Evolutionary conservation across 179 eudicot genomes (phyloP).

Genomic region (Vitellaria paradoxa): DNA sequence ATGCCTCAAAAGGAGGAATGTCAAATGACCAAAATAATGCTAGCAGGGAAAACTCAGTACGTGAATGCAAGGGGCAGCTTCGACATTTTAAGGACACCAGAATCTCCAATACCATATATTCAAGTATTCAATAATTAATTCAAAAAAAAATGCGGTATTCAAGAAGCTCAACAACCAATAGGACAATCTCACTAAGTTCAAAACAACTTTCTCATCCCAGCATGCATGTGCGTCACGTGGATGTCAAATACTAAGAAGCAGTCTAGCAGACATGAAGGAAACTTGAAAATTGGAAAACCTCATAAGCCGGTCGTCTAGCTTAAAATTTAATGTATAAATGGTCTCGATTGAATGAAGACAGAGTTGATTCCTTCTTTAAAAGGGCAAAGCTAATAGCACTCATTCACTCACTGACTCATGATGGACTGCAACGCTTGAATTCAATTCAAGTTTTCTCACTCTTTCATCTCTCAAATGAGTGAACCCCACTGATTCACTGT

Average conservation of each 20-base stretch:
- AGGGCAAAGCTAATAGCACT: neutral
- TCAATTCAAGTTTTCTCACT: conserved; percentile 6
- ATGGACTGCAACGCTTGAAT: neutral
- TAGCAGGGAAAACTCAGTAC: neutral
- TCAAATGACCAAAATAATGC: neutral
- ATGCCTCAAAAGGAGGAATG: neutral
- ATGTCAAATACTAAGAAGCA: neutral
- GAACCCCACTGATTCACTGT: neutral
- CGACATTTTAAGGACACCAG: neutral
- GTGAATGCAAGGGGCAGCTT: neutral
- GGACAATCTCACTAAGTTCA: neutral
- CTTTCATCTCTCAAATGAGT: neutral
- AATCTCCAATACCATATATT: too few relatives aligned
- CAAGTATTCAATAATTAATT: too few relatives aligned
- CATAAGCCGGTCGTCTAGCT: neutral
- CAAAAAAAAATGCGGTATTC: too few relatives aligned
- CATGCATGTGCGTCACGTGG: neutral
- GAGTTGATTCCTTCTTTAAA: conserved; percentile 2
- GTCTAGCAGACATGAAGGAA: too few relatives aligned
- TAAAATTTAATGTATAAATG: neutral
- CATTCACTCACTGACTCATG: neutral
- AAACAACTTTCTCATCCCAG: neutral
- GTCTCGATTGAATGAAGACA: neutral
- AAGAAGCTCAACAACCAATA: too few relatives aligned
- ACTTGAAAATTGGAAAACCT: neutral